Percentiles rank a stretch among this genome's conserved stretches.
These are phyloP conservation scores for Plasmodium falciparum DNA, from an alignment of 169 alveolate genomes.

Conservation along the genomic window DNA sequence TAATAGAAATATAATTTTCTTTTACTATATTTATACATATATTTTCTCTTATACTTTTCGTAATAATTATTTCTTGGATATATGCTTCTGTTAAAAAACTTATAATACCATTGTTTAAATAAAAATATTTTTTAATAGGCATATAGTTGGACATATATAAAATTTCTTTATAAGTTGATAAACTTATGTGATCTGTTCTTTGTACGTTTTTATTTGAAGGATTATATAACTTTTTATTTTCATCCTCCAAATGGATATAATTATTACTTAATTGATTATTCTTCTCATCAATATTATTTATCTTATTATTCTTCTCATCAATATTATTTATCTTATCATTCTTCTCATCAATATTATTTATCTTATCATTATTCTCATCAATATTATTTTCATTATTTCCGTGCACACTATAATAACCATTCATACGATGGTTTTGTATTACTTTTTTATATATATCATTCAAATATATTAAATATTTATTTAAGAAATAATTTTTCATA, in stretches of 20 bases:
- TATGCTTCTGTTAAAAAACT: slow-evolving; percentile 60
- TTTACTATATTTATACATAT: slow-evolving; percentile 55
- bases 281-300: not conserved
- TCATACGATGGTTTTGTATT: not conserved
- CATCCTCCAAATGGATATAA: not conserved
- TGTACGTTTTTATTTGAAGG: not conserved
- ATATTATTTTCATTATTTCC: not conserved
- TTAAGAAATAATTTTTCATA: slow-evolving; percentile 83
- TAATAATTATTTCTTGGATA: slow-evolving; percentile 61
- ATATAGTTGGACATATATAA: not conserved
- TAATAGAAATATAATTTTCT: slow-evolving; percentile 22
- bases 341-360: not conserved
- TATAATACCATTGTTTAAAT: slow-evolving; percentile 16
- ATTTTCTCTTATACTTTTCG: slow-evolving; percentile 39
- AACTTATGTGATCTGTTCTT: not conserved
- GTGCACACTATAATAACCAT: not conserved
- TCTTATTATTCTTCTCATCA: not conserved
- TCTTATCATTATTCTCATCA: not conserved
- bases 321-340: not conserved
- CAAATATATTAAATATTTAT: slow-evolving; percentile 80
- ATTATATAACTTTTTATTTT: not conserved
- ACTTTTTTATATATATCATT: slow-evolving; percentile 20
- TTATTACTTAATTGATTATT: not conserved
- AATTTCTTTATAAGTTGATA: not conserved
- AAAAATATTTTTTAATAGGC: slow-evolving; percentile 52